Evolutionary conservation across 2,329 filamentous ascomycete genomes (phyloP), one percentile per base, ranked within the genome.

Genomic region (Aspergillus intermedius): DNA sequence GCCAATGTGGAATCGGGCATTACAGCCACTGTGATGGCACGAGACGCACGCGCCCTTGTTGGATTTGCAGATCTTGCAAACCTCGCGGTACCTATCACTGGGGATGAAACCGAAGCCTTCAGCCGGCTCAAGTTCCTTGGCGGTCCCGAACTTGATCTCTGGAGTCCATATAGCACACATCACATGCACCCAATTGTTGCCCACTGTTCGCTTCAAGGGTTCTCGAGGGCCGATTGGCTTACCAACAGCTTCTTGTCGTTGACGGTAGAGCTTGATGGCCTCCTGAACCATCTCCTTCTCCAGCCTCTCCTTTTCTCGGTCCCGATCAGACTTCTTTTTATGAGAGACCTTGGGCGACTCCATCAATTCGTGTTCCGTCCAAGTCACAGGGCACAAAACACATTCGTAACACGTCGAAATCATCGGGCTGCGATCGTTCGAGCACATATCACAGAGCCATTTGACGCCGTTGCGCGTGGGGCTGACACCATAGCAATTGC

Each of bases 141-240:
- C 86, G 59, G 88, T 88, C 53, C 87, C 91, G 67, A 96, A 98
- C 62, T 91, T 93, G 60, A 95, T 85, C 68, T 98, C 93, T 0
- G 89, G 84, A 9, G 87, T 91, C 83, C 88, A 97, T 15, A 95
- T 77, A 1, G 93, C 91, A 63, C 93, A 98, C 34, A 86, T 85
- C 23, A 97, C 89, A 65, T 98, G 93, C 13, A 96, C 88, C 93
- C 93, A 98, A 63, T 97, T 97, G 71, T 97, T 97, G 65, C 94
- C 90, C 3, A 87, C 88, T 0, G 93, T 98, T 44, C 88, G 83
- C 72, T 98, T 98, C 54, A 98, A 75, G 3, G 93, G 86, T 65
- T 97, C 93, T 43, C 93, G 82, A 22, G 93, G 93, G 55, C 88
- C 81, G 32, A 86, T 70, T 1, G 93, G 91, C 43, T 91, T 86